phyloP scores from a whole-genome alignment of 495 filamentous ascomycete species.

The Chaetomium tenue region DNA sequence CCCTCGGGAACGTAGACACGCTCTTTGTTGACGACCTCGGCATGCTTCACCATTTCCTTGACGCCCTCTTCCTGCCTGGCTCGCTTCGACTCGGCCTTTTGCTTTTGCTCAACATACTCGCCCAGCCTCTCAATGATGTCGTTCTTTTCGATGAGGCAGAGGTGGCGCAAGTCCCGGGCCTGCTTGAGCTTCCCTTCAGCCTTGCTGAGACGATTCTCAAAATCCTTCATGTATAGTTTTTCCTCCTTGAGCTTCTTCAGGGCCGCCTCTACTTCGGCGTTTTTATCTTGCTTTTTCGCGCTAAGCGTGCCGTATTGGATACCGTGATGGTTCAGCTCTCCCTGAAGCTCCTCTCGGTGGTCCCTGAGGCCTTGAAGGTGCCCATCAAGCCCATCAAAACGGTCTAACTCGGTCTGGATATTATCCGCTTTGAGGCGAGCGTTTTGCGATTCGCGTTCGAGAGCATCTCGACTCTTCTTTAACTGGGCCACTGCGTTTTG shows the following conservation, averaged over 20 bases:
- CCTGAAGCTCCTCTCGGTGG: constrained; percentile 34
- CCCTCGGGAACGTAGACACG: constrained; percentile 66
- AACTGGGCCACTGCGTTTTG: constrained; percentile 58
- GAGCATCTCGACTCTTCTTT: constrained; percentile 33
- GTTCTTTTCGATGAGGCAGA: constrained; percentile 66
- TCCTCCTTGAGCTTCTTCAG: constrained; percentile 28
- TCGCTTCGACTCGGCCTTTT: constrained; percentile 45
- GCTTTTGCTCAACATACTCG: constrained; percentile 48
- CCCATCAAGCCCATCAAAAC: constrained; percentile 46
- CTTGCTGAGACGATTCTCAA: constrained; percentile 52
- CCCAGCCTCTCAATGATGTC: constrained; percentile 53
- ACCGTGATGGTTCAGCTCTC: constrained; percentile 40
- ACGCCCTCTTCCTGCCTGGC: constrained; percentile 50
- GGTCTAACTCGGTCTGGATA: constrained; percentile 41
- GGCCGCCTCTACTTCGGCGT: constrained; percentile 34
- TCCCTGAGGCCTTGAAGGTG: constrained; percentile 38
- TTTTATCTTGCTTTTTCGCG: constrained; percentile 41
- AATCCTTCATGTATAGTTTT: constrained; percentile 45
- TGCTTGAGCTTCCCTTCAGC: constrained; percentile 56
- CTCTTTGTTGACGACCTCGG: constrained; percentile 51
- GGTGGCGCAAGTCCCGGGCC: constrained; percentile 49
- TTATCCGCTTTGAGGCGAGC: constrained; percentile 29
- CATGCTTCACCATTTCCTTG: constrained; percentile 56
- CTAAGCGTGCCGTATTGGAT: constrained; percentile 42
- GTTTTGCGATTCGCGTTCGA: constrained; percentile 32